A percentile compares a stretch with the other conserved stretches of the same genome.
Evolutionary conservation across 2,329 filamentous ascomycete genomes (phyloP).

Genomic region (Colletotrichum acutatum): DNA sequence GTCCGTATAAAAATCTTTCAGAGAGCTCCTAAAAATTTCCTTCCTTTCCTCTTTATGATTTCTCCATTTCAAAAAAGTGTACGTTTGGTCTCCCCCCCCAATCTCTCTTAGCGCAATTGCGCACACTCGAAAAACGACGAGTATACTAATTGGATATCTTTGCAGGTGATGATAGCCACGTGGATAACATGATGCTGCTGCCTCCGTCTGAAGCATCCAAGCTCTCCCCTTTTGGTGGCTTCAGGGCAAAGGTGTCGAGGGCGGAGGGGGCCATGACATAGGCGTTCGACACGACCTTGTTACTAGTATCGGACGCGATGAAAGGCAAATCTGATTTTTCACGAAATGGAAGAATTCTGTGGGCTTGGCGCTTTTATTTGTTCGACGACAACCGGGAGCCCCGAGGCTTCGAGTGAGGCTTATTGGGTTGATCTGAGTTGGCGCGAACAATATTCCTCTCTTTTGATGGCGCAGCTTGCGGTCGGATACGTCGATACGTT

Average conservation of each 20-base stretch:
- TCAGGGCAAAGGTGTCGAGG: slow-evolving; percentile 82
- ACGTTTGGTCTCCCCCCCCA: slow-evolving; percentile 56
- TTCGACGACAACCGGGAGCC: background rate
- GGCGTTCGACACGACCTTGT: slow-evolving; percentile 99
- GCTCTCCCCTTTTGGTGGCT: slow-evolving; percentile 90
- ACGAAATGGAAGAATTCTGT: slow-evolving; percentile 44
- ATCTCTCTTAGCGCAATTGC: slow-evolving; percentile 23
- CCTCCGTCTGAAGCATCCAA: slow-evolving; percentile 72
- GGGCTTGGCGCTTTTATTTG: background rate
- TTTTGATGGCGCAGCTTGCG: background rate
- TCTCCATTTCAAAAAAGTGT: slow-evolving; percentile 99
- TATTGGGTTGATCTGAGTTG: background rate
- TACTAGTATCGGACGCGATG: slow-evolving; percentile 93
- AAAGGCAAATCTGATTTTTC: slow-evolving; percentile 91
- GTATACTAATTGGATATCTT: slow-evolving; percentile 39
- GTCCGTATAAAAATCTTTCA: slow-evolving; percentile 50
- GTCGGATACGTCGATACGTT: slow-evolving; percentile 7
- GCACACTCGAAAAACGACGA: background rate
- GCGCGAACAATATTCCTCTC: background rate
- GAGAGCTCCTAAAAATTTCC: slow-evolving; percentile 48
- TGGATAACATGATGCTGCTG: slow-evolving; percentile 89
- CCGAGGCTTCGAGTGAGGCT: slow-evolving; percentile 18
- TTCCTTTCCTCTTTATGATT: slow-evolving; percentile 78
- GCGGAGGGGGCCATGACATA: slow-evolving; percentile 85
- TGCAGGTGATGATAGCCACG: slow-evolving; percentile 99